A percentile compares a stretch with the other conserved stretches of the same genome.
Evolutionary conservation across 345 rosid species (phyloP).

Genomic region (Balakata baccata): DNA sequence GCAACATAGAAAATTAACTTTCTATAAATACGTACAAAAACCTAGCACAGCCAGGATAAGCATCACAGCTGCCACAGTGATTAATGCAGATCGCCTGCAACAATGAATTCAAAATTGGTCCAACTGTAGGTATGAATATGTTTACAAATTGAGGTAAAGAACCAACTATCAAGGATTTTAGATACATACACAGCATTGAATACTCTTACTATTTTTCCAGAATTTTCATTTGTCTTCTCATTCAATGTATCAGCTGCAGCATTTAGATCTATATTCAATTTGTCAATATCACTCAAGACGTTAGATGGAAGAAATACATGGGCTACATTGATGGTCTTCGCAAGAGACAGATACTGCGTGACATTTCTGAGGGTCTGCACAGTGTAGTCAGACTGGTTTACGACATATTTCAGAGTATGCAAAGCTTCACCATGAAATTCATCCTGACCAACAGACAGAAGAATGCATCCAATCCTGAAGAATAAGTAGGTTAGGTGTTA

Average conservation of each 20-base stretch:
- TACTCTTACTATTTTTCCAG: constrained; percentile 59
- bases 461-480: constrained; percentile 82
- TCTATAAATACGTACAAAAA: constrained; percentile 57
- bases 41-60: constrained; percentile 78
- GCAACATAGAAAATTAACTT: constrained; percentile 16
- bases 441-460: constrained; percentile 85
- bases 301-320: constrained; percentile 67
- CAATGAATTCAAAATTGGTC: constrained; percentile 14
- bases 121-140: constrained; percentile 6
- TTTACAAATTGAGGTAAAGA: constrained; percentile 3
- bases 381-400: constrained; percentile 90
- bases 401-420: constrained; percentile 76
- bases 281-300: constrained; percentile 70
- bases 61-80: constrained; percentile 81
- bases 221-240: constrained; percentile 68
- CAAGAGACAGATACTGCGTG: constrained; percentile 77
- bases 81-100: constrained; percentile 72
- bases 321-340: constrained; percentile 82
- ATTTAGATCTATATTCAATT: constrained; percentile 64
- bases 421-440: constrained; percentile 73
- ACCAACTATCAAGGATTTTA: constrained; percentile 15
- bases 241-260: constrained; percentile 63
- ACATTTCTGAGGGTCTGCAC: constrained; percentile 78
- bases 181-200: constrained; percentile 65
- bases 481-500: constrained; percentile 14